Conservation (phyloP, 2,329 filamentous ascomycete genomes). For the Chaetomiaceae sp. region DNA sequence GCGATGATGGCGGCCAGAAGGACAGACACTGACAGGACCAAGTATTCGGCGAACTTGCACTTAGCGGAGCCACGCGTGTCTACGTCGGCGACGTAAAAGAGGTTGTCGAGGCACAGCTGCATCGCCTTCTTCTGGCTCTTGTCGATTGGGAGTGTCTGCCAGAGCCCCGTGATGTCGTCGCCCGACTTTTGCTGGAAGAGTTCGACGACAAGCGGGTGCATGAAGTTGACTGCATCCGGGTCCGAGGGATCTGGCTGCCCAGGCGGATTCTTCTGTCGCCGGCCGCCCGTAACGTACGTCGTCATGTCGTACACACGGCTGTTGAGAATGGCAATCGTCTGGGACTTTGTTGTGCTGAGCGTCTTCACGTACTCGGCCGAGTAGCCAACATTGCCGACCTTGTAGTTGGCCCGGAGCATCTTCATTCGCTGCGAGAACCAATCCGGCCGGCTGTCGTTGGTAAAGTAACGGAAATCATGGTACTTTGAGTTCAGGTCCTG, state of each 20-base stretch:
- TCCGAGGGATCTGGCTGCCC: constrained; percentile 45
- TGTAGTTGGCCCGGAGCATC: constrained; percentile 70
- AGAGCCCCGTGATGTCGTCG: constrained; percentile 76
- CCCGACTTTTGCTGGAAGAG: constrained; percentile 76
- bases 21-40: constrained; percentile 79
- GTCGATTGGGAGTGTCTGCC: constrained; percentile 64
- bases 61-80: constrained; percentile 83
- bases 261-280: constrained; percentile 53
- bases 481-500: constrained; percentile 73
- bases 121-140: constrained; percentile 58
- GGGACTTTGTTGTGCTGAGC: constrained; percentile 55
- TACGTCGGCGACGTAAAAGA: constrained; percentile 89
- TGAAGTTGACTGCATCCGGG: constrained; percentile 65
- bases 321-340: constrained; percentile 74
- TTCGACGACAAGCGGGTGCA: constrained; percentile 67
- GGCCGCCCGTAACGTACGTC: constrained; percentile 72
- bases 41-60: constrained; percentile 85
- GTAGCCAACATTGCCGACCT: constrained; percentile 84
- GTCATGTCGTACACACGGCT: constrained; percentile 85
- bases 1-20: constrained; percentile 75
- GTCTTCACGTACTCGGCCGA: constrained; percentile 70
- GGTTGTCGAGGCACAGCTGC: constrained; percentile 81
- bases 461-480: constrained; percentile 87
- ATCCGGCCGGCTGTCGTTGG: constrained; percentile 75
- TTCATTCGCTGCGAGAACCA: constrained; percentile 92